phyloP scores from a whole-genome alignment of 1,284 basidiomycete species.

The Gymnopus androsaceus region DNA sequence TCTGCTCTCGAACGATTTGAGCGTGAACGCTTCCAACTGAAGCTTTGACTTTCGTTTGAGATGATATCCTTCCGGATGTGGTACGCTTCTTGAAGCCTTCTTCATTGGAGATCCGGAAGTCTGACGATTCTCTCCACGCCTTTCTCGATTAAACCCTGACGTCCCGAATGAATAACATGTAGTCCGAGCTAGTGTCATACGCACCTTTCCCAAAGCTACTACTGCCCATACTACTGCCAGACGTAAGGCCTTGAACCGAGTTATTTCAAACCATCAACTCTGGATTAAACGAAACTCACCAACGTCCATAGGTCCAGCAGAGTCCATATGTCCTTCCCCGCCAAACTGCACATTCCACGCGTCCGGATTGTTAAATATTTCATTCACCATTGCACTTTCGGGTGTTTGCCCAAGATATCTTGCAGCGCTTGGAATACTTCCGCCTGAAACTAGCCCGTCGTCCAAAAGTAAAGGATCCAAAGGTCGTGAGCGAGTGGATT shows the following conservation, averaged over 20 bases:
- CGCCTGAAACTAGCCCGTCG: background rate
- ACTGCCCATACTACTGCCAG: background rate
- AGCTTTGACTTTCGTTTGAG: slow-evolving; percentile 6
- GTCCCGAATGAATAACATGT: background rate
- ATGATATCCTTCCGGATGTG: background rate
- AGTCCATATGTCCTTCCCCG: background rate
- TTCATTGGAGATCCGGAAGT: background rate
- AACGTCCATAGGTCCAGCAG: slow-evolving; percentile 2
- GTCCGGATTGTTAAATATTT: slow-evolving; percentile 17
- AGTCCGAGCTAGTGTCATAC: background rate
- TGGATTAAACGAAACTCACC: background rate
- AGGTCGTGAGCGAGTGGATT: background rate
- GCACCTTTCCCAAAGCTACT: background rate
- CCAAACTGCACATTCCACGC: slow-evolving; percentile 12
- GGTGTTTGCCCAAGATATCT: slow-evolving; percentile 3
- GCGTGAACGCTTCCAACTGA: slow-evolving; percentile 1
- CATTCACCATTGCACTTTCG: slow-evolving; percentile 14
- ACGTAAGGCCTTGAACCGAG: background rate
- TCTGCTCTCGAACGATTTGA: slow-evolving; percentile 13
- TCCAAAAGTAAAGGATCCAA: slow-evolving; percentile 5
- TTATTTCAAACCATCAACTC: background rate
- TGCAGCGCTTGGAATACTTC: slow-evolving; percentile 2
- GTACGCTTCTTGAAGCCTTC: background rate
- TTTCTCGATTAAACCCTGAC: background rate
- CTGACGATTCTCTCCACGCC: background rate